A percentile compares a stretch with the other conserved stretches of the same genome.
These are phyloP conservation scores for Aspergillus sp. DNA, from an alignment of 2,329 filamentous ascomycete species.

Conservation along the genomic window DNA sequence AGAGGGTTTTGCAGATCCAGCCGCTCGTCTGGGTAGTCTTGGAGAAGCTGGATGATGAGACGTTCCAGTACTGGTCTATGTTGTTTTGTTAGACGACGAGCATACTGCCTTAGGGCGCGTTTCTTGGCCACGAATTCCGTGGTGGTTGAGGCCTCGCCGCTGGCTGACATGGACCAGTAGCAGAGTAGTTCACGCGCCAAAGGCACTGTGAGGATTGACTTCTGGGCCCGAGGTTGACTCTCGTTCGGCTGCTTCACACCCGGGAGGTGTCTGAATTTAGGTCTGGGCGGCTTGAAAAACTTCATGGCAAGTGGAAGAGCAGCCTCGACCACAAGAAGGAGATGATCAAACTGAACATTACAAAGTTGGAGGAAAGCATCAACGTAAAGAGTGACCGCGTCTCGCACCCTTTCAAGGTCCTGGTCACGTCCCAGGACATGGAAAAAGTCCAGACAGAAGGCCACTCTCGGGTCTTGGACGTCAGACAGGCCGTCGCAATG, in stretches of 20 bases:
- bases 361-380: not conserved
- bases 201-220: not conserved
- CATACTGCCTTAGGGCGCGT: not conserved
- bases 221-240: not conserved
- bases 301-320: not conserved
- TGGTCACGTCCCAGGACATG: not conserved
- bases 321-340: not conserved
- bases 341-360: not conserved
- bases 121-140: not conserved
- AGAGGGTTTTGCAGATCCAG: not conserved
- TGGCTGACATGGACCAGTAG: not conserved
- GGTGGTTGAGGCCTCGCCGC: not conserved
- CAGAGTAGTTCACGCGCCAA: not conserved
- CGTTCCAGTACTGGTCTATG: not conserved
- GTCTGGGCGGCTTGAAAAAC: too few species aligned
- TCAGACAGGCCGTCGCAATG: not conserved
- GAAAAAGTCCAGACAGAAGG: not conserved
- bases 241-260: not conserved
- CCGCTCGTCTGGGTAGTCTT: not conserved
- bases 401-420: not conserved
- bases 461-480: not conserved
- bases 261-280: too few species aligned
- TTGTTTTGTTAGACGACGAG: not conserved
- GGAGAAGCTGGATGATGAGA: not conserved
- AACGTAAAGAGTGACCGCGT: not conserved